phyloP scores from a whole-genome alignment of 495 filamentous ascomycete species.

The Massariosphaeria phaeospora region DNA sequence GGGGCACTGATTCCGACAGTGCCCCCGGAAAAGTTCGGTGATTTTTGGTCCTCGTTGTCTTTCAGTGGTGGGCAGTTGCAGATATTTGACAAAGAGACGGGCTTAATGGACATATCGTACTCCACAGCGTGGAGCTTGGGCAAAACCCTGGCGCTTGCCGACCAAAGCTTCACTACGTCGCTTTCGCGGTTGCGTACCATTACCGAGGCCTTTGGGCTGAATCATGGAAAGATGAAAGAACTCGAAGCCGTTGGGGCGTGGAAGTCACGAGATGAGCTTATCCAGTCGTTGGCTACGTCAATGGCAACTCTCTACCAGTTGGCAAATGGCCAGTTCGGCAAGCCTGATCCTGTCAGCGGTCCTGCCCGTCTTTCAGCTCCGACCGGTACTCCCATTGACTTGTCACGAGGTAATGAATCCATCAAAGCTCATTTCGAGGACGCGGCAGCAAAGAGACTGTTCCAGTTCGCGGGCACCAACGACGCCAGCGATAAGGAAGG shows the following conservation, averaged over 20 bases:
- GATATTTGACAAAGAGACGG: conserved; percentile 44
- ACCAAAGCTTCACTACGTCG: conserved; percentile 21
- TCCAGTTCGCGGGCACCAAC: background rate
- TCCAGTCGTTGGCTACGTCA: no score
- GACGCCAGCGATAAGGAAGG: background rate
- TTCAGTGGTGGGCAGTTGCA: conserved; percentile 24
- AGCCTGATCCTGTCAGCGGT: no score
- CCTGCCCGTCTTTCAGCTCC: no score
- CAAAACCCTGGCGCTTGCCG: conserved; percentile 40
- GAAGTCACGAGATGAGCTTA: no score
- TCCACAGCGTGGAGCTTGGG: conserved; percentile 48
- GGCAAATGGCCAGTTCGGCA: no score
- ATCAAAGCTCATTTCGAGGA: no score
- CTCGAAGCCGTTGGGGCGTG: no score
- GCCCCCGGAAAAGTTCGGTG: background rate
- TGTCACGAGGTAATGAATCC: no score
- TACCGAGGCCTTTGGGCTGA: background rate
- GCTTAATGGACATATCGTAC: conserved; percentile 50
- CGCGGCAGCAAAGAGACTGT: no score
- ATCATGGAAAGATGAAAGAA: no score
- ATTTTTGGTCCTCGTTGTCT: background rate
- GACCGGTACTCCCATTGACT: no score
- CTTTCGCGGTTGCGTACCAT: conserved; percentile 1
- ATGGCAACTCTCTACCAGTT: no score
- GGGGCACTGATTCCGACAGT: conserved; percentile 38